Conservation (phyloP, 176 grass and related monocot species). For the Ensete glaucum region DNA sequence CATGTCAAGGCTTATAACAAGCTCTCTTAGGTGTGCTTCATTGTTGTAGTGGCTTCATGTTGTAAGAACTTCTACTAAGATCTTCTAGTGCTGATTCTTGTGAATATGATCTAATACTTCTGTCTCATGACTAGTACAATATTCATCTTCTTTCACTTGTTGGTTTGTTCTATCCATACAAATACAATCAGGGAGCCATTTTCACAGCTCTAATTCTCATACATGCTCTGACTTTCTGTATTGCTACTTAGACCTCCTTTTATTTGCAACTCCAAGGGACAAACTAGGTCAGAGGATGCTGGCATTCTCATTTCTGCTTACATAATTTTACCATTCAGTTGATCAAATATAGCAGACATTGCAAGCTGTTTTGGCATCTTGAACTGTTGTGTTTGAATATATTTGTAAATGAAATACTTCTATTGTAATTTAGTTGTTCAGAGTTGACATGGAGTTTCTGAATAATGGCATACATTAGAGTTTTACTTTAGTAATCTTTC, state of each 20-base stretch:
- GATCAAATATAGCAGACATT: too few species aligned
- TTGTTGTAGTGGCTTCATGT: too few species aligned
- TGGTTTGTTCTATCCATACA: constrained; percentile 12
- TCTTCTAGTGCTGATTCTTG: neutral
- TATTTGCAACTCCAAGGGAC: constrained; percentile 11
- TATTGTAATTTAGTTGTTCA: neutral
- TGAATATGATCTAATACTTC: neutral
- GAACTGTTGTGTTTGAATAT: neutral
- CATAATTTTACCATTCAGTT: neutral
- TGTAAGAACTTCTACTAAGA: neutral
- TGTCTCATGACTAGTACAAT: constrained; percentile 1
- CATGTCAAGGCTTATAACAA: neutral
- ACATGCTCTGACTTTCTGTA: constrained; percentile 11
- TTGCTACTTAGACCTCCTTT: constrained; percentile 7
- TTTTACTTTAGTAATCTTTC: neutral
- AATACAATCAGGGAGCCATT: neutral
- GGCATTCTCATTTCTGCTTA: neutral
- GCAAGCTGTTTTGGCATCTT: too few species aligned
- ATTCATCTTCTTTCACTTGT: constrained; percentile 17
- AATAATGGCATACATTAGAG: neutral
- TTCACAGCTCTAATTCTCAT: constrained; percentile 10
- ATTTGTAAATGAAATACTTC: neutral
- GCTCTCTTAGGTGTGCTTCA: neutral
- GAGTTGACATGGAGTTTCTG: neutral
- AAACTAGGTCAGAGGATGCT: neutral